Conservation (phyloP, 768 basidiomycete genomes). For the Lentinula guzmanii region DNA sequence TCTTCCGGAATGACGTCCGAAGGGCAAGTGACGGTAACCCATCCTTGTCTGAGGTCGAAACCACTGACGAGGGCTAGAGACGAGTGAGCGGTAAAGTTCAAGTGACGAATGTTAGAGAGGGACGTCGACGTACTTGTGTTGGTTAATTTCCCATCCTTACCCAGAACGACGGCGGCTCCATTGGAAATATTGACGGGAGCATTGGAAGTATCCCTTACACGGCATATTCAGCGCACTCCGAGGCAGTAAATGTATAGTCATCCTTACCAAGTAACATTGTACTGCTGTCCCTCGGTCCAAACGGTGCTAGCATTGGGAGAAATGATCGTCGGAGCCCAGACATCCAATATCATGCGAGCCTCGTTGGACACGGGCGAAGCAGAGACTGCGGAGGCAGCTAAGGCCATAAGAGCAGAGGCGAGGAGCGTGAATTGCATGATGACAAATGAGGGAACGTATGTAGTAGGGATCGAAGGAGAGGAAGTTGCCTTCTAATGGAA, state of each 20-base stretch:
- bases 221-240: background rate
- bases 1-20: conserved; percentile 8
- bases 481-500: background rate
- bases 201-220: conserved; percentile 15
- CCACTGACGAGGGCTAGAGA: conserved; percentile 10
- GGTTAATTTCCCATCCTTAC: background rate
- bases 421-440: conserved; percentile 4
- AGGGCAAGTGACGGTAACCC: conserved; percentile 14
- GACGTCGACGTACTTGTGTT: conserved; percentile 11
- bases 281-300: conserved; percentile 2
- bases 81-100: background rate
- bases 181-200: conserved; percentile 20
- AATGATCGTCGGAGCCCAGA: conserved; percentile 3
- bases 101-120: background rate
- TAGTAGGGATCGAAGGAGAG: background rate
- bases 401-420: background rate
- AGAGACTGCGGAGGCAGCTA: background rate
- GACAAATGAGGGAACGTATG: background rate
- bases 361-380: background rate
- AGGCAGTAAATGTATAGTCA: conserved; percentile 1
- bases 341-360: conserved; percentile 3
- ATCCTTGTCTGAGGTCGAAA: conserved; percentile 16
- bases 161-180: background rate
- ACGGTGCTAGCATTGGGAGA: conserved; percentile 1
- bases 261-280: conserved; percentile 15